Base-by-base conservation (phyloP, 2,329 filamentous ascomycete species). In the Pseudogymnoascus sp. region DNA sequence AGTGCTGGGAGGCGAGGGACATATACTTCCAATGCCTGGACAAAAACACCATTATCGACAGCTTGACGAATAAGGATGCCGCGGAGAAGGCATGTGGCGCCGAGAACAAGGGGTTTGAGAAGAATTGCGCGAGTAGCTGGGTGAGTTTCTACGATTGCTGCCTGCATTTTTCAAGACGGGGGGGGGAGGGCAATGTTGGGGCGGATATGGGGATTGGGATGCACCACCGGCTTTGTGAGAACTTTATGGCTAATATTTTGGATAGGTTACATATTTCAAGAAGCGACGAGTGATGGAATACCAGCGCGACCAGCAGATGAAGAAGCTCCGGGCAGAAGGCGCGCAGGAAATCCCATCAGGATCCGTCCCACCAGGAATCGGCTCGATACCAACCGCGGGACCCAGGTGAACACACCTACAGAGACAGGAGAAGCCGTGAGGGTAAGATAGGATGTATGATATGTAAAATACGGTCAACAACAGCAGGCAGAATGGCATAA, bases 251-350 rank as follows among this genome's bases (percentile, higher is more conserved):
- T 55, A 55, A 55, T 55, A 12, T 6, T 0, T 12, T 4, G 25
- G 25, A 61, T 69, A 94, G 91, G 90, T 97, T 65, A 91, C 92
- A 77, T 97, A 99, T 76, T 99, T 99, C 78, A 97, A 97, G 80
- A 92, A 97, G 76, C 89, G 92, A 78, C 83, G 94, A 70, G 91
- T 97, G 36, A 93, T 95, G 77, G 94, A 99, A 69, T 83, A 90
- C 72, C 90, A 96, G 70, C 91, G 93, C 76, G 88, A 90, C 71
- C 81, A 87, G 76, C 89, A 91, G 23, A 79, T 96, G 67, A 87
- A 89, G 69, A 84, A 85, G 72, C 83, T 96, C 69, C 82, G 88
- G 72, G 82, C 81, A 55, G 88, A 93, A 74, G 89, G 89, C 66
- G 90, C 89, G 11, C 79, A 82, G 66, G 80, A 83, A 75, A 80